Conservation (phyloP, 2,329 filamentous ascomycete genomes). For the Neophaeococcomyces mojaviensis region DNA sequence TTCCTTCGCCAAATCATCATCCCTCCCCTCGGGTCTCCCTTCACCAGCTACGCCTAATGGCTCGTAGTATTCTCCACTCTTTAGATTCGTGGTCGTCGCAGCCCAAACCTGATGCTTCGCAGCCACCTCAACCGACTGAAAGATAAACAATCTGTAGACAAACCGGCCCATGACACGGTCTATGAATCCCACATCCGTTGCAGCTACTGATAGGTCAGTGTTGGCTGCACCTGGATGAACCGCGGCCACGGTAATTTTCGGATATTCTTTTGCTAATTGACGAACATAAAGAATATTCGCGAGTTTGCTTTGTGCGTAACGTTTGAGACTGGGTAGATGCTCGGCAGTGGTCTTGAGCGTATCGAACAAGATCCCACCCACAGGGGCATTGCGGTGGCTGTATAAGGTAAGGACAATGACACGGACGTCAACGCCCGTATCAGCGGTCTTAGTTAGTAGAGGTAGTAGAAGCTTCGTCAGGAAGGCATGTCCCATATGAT, state of each 20-base stretch:
- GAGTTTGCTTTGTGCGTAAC: constrained; percentile 42
- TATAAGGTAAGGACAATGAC: no score
- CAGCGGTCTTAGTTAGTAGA: constrained; percentile 25
- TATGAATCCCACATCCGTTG: constrained; percentile 6
- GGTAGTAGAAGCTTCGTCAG: constrained; percentile 35
- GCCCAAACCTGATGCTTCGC: constrained; percentile 28
- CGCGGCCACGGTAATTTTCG: constrained; percentile 29
- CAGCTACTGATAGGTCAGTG: constrained; percentile 29
- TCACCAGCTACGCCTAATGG: constrained; percentile 24
- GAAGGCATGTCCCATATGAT: constrained; percentile 44
- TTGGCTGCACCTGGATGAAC: constrained; percentile 38
- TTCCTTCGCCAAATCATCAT: constrained; percentile 2
- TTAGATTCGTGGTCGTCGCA: constrained; percentile 13
- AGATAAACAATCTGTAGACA: no score
- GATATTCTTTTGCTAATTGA: constrained; percentile 34
- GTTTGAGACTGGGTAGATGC: constrained; percentile 2
- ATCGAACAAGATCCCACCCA: constrained; percentile 15
- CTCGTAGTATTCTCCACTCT: constrained; percentile 27
- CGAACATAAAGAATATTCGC: constrained; percentile 40
- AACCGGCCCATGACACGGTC: constrained; percentile 9
- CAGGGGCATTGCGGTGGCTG: constrained; percentile 34
- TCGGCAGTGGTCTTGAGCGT: not conserved
- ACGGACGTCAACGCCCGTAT: constrained; percentile 32
- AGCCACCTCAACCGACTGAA: constrained; percentile 15
- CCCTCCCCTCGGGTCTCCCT: constrained; percentile 1